Evolutionary conservation across 176 grass and related monocot genomes (phyloP), one percentile per base, ranked within the genome.

Genomic region (Oryza brachyantha): DNA sequence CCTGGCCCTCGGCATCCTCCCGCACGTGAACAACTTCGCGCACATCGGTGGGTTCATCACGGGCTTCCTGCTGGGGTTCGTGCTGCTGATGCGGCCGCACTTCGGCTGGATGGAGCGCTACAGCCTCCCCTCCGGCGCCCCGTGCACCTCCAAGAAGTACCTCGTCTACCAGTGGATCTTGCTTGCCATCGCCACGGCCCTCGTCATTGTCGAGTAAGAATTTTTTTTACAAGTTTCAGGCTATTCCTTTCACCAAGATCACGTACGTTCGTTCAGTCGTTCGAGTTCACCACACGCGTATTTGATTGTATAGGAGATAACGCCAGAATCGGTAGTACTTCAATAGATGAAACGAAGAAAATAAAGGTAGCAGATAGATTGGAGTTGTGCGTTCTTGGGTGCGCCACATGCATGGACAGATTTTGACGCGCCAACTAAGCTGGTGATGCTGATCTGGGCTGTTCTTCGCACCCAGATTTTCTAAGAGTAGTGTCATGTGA

Each of bases 11-110:
- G 96, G 96, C 50, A 95, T 99, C 80, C 78, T 99, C 39, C 96
- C 96, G 0, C 96, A 91, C 79, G 90, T 95, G 19, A 89, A 99
- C 84, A 99, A 95, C 82, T 89, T 89, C n/a, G 96, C 96, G 0
- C 96, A 99, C 73, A 93, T 99, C 24, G 92, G 96, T 0, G 96
- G 96, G 0, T 93, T 99, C 78, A 10, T 95, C 48, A 84, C 87
- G 0, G 96, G 96, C 0, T 99, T 99, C 85, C 88, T 95, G 11
- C 90, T 99, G 5, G 96, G 96, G 0, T 95, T 99, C 79, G 81
- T 93, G 67, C 68, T 95, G 34, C 76, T 99, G 81, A 61, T 93
- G 68, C 90, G 90, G 29, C 96, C 96, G 3, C 92, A 86, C 21
- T 86, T 93, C 17, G 90, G 88, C 3, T 95, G 92, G 90, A 77